Conservation (phyloP, 768 basidiomycete species). For the Boletus rubropictus region DNA sequence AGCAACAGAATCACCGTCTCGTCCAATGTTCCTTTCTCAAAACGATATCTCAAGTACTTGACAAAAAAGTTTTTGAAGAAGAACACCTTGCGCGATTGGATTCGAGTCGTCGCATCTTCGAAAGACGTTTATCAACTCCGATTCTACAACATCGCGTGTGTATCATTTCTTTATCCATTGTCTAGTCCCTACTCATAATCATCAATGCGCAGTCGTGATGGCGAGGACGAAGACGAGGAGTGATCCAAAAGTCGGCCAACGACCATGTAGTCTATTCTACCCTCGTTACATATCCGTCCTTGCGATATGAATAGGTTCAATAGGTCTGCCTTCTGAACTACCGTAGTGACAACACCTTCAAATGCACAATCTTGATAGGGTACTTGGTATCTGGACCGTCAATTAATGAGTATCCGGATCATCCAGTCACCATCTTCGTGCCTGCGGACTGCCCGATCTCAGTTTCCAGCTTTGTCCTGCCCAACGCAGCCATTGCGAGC, state of each 20-base stretch:
- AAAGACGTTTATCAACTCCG: constrained; percentile 93
- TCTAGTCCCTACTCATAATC: background rate
- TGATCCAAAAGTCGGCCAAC: constrained; percentile 10
- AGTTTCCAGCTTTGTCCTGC: constrained; percentile 41
- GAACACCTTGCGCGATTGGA: constrained; percentile 93
- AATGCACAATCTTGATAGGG: background rate
- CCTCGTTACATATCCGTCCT: background rate
- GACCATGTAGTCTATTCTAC: constrained; percentile 2
- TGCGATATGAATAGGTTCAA: constrained; percentile 9
- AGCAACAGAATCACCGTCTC: constrained; percentile 80
- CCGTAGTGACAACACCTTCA: background rate
- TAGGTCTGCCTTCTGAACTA: background rate
- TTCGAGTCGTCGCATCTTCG: constrained; percentile 90
- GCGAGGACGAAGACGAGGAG: constrained; percentile 54
- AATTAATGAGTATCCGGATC: background rate
- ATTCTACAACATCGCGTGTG: constrained; percentile 91
- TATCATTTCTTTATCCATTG: constrained; percentile 4
- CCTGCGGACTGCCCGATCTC: constrained; percentile 16
- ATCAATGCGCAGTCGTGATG: constrained; percentile 34
- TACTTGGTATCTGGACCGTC: background rate
- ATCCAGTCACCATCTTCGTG: constrained; percentile 18
- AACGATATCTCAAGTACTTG: constrained; percentile 96
- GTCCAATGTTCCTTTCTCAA: constrained; percentile 87
- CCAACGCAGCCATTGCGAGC: constrained; percentile 56
- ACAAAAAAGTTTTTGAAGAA: constrained; percentile 99